phyloP scores from a whole-genome alignment of 1,284 basidiomycete genomes.

The Dichomitus squalens region DNA sequence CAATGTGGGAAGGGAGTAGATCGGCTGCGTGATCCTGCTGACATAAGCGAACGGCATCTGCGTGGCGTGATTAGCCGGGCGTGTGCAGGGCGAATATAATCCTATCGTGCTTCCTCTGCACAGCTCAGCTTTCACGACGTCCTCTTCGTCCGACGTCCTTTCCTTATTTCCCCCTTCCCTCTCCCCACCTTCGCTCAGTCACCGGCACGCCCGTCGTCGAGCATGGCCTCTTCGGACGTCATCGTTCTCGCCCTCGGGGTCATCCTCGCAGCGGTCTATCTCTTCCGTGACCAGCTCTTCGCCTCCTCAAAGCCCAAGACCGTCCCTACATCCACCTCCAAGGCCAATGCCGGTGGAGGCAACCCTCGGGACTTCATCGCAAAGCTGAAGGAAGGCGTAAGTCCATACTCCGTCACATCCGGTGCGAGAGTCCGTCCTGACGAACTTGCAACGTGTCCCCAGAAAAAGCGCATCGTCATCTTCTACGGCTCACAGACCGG shows the following conservation, averaged over 20 bases:
- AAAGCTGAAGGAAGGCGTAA: slow-evolving; percentile 88
- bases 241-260: slow-evolving; percentile 71
- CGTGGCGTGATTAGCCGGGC: slow-evolving; percentile 14
- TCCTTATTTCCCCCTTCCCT: slow-evolving; percentile 11
- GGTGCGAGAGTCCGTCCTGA: slow-evolving; percentile 6
- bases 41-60: slow-evolving; percentile 8
- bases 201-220: slow-evolving; percentile 32
- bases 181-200: slow-evolving; percentile 25
- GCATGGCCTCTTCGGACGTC: slow-evolving; percentile 64
- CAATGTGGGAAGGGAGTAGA: background rate
- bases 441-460: slow-evolving; percentile 15
- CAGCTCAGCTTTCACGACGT: slow-evolving; percentile 5
- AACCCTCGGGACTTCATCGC: slow-evolving; percentile 89
- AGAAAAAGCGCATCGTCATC: slow-evolving; percentile 95
- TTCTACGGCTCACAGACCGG: slow-evolving; percentile 98
- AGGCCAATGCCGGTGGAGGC: slow-evolving; percentile 61
- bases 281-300: slow-evolving; percentile 80
- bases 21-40: slow-evolving; percentile 2
- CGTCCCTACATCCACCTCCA: slow-evolving; percentile 47
- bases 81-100: slow-evolving; percentile 15
- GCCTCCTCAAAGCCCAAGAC: slow-evolving; percentile 60
- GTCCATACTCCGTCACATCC: slow-evolving; percentile 36
- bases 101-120: background rate
- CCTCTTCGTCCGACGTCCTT: slow-evolving; percentile 16
- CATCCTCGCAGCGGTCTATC: slow-evolving; percentile 71